Conservation (phyloP, 2,329 filamentous ascomycete genomes). For the Alternaria arborescens region DNA sequence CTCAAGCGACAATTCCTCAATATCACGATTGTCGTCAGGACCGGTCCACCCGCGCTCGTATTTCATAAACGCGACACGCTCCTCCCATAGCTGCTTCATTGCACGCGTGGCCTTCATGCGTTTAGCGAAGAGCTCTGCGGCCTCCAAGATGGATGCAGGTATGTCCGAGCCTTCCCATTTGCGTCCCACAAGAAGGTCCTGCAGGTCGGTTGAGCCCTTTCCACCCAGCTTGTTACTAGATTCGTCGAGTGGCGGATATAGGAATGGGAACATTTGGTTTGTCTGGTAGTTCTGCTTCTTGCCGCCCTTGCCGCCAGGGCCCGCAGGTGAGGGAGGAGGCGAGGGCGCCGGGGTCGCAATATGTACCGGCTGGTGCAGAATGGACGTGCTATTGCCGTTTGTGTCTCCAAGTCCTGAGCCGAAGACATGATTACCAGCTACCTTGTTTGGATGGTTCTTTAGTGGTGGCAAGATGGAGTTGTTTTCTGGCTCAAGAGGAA, state of each 20-base stretch:
- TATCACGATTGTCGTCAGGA: constrained; percentile 54
- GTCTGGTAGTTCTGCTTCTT: constrained; percentile 99
- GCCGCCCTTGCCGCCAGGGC: constrained; percentile 82
- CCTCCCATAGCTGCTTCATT: constrained; percentile 93
- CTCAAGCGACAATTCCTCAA: constrained; percentile 54
- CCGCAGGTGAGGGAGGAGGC: constrained; percentile 89
- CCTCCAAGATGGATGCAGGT: constrained; percentile 92
- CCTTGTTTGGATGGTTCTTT: constrained; percentile 72
- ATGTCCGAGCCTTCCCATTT: constrained; percentile 95
- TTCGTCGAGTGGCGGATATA: constrained; percentile 92
- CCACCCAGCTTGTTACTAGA: constrained; percentile 90
- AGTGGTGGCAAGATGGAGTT: constrained; percentile 89
- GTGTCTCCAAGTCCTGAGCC: constrained; percentile 60
- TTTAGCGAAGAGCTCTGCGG: constrained; percentile 88
- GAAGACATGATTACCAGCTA: constrained; percentile 60
- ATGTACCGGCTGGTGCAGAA: constrained; percentile 94
- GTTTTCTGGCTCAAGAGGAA: constrained; percentile 89
- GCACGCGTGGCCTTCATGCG: constrained; percentile 91
- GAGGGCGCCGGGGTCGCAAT: constrained; percentile 98
- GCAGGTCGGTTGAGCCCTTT: constrained; percentile 81
- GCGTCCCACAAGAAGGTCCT: constrained; percentile 80
- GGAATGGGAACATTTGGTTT: constrained; percentile 97
- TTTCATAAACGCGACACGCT: constrained; percentile 88
- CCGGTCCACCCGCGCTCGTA: constrained; percentile 89
- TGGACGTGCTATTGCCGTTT: constrained; percentile 67